These are phyloP conservation scores for Ustilago sp. DNA, from an alignment of 1,284 basidiomycete species.

Conservation along the genomic window DNA sequence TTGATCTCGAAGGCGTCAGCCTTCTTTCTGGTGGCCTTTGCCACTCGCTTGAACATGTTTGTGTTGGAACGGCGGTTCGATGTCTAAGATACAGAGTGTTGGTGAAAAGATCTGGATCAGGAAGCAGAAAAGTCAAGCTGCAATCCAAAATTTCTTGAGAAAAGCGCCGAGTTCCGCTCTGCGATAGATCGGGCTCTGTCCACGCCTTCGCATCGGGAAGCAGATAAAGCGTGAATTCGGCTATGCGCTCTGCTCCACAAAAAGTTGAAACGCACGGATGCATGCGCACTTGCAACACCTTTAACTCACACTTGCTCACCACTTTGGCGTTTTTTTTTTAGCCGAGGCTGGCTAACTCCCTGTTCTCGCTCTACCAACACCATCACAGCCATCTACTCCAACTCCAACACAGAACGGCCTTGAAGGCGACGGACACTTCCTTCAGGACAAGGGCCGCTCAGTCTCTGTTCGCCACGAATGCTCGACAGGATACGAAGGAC, in stretches of 20 bases:
- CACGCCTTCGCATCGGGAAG: conserved; percentile 7
- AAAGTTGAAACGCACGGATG: conserved; percentile 19
- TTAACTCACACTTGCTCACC: conserved; percentile 2
- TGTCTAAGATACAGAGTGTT: not conserved
- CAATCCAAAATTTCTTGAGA: conserved; percentile 20
- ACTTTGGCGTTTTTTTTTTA: not conserved
- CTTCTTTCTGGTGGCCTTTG: conserved; percentile 37
- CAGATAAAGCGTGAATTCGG: conserved; percentile 20
- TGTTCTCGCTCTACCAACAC: not conserved
- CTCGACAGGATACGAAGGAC: not conserved
- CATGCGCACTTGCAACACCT: not conserved
- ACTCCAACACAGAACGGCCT: too few species aligned
- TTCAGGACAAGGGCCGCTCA: not conserved
- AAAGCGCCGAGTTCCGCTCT: conserved; percentile 12
- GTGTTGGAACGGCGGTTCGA: not conserved
- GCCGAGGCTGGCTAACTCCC: not conserved
- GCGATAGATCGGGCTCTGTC: conserved; percentile 1
- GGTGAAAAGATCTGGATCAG: not conserved
- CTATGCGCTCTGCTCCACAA: not conserved
- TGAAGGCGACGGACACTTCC: too few species aligned
- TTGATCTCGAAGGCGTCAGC: conserved; percentile 34
- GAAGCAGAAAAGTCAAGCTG: conserved; percentile 20
- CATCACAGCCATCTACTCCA: not conserved
- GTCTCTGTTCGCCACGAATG: not conserved
- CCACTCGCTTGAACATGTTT: conserved; percentile 51